A percentile compares a stretch with the other conserved stretches of the same genome.
Conservation (phyloP, 257 asterid species). For the Ophiorrhiza pumila region DNA sequence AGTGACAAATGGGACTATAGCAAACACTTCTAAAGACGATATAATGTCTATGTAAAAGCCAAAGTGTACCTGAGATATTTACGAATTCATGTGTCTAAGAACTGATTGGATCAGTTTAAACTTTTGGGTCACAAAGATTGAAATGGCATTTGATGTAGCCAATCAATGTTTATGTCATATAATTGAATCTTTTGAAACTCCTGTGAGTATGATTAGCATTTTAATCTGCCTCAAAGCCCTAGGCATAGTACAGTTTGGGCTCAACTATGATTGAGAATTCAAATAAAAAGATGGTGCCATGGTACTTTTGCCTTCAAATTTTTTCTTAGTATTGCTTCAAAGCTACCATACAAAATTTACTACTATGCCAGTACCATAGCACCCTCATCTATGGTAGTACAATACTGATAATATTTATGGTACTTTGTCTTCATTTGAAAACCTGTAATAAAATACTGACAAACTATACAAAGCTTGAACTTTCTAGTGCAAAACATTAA, state of each 20-base stretch:
- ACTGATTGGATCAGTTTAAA: background rate
- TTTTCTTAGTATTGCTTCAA: too few species aligned
- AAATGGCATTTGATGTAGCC: background rate
- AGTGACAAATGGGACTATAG: background rate
- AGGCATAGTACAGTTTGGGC: too few species aligned
- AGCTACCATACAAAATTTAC: too few species aligned
- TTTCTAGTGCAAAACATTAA: background rate
- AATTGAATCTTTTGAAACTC: background rate
- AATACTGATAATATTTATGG: too few species aligned
- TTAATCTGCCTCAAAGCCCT: background rate
- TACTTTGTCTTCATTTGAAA: too few species aligned
- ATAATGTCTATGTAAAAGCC: too few species aligned
- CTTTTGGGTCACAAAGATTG: background rate
- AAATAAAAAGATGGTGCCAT: too few species aligned
- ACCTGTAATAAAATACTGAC: background rate
- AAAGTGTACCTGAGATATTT: background rate
- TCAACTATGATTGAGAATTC: too few species aligned
- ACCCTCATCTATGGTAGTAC: too few species aligned
- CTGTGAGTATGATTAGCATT: background rate
- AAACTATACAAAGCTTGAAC: background rate
- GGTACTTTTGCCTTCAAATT: too few species aligned
- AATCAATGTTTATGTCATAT: background rate
- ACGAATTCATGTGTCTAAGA: background rate
- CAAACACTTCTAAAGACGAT: background rate
- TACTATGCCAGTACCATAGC: too few species aligned